Conservation (phyloP, 257 asterid species). For the Lithospermum erythrorhizon region DNA sequence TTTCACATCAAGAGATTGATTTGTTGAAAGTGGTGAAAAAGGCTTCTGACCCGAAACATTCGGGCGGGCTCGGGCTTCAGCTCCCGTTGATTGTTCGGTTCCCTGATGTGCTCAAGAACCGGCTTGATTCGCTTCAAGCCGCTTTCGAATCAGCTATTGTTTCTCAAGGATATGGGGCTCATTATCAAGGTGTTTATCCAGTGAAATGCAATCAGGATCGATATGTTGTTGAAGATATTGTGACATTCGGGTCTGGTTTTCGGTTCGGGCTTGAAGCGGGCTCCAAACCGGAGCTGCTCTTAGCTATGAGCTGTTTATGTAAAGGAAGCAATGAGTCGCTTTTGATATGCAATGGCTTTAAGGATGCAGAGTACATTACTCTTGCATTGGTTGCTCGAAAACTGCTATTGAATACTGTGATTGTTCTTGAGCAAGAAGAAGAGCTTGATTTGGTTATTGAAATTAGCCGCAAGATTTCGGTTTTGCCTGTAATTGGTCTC, state of each 20-base stretch:
- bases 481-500: conserved; percentile 73
- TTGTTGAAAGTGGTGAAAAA: conserved; percentile 79
- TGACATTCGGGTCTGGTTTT: conserved; percentile 63
- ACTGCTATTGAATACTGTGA: conserved; percentile 61
- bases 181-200: conserved; percentile 92
- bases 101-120: conserved; percentile 69
- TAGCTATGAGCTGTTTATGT: conserved; percentile 82
- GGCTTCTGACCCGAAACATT: conserved; percentile 53
- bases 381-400: conserved; percentile 74
- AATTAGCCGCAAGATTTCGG: conserved; percentile 48
- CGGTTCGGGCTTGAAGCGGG: conserved; percentile 93
- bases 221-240: conserved; percentile 87
- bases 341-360: conserved; percentile 82
- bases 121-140: conserved; percentile 62
- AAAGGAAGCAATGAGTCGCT: conserved; percentile 73
- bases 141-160: conserved; percentile 57
- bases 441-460: conserved; percentile 67
- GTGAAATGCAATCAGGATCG: conserved; percentile 89
- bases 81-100: conserved; percentile 74
- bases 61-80: conserved; percentile 78
- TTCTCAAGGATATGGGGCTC: conserved; percentile 61
- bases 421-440: conserved; percentile 92
- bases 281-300: conserved; percentile 87
- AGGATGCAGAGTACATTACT: conserved; percentile 76
- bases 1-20: conserved; percentile 81